Evolutionary conservation across 805 yeast genomes (phyloP), one percentile per base, ranked within the genome.

Genomic region (Zygoascus flipseniorum): DNA sequence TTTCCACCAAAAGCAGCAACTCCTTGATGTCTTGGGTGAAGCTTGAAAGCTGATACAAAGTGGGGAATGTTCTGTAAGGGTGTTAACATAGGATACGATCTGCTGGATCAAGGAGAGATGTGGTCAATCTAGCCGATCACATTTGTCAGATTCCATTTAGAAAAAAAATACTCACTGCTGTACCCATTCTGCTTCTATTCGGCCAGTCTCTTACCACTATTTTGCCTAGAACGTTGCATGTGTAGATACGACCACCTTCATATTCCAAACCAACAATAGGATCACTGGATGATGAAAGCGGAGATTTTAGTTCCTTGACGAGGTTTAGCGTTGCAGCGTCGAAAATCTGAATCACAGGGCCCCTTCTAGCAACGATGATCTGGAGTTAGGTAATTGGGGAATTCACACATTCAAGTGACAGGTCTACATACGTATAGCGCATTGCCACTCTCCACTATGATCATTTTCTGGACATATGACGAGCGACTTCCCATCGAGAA

Each of bases 1-100:
- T 74, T 70, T n/a, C 80, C 80, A n/a, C 80, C 80, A 52, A 62
- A 65, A 1, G 77, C 79, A 58, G 71, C 73, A 6, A 73, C 63
- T 2, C 78, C 78, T 11, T 60, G 62, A 14, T 63, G 66, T 32
- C 64, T 60, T 1, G 77, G 76, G 58, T 73, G 73, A 20, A 64
- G 58, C 3, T 65, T 62, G 55, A 76, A 72, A 11, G 69, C 65
- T 46, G 64, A 58, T n/a, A 76, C 63, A 10, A 67, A 65, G 42
- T 46, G 37, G 41, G 44, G 26, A 23, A 42, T 5, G 16, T 8
- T 18, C 44, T 42, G 3, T 14, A 23, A 23, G 28, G 28, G 28
- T 37, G 18, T 37, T 37, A 37, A 16, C 8, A 37, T 5, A 37
- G 8, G 28, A 23, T 23, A 23, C 28, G n/a, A 14, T 8, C 42